Conservation (phyloP, 2,329 filamentous ascomycete species). For the Davidsoniella neocaledoniae region DNA sequence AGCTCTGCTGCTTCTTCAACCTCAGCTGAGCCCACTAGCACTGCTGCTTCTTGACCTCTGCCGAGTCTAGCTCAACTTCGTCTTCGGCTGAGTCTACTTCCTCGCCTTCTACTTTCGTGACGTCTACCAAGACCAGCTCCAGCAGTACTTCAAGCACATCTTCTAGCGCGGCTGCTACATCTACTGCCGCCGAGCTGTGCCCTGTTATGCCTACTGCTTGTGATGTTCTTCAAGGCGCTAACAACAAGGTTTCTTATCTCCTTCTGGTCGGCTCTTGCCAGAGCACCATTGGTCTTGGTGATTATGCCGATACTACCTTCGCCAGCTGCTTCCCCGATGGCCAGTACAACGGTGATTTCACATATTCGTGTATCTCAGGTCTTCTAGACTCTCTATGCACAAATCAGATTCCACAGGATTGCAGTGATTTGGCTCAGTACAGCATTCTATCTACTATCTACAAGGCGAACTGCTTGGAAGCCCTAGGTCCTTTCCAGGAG, state of each 20-base stretch:
- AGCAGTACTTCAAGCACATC: not conserved
- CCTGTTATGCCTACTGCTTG: conserved; percentile 4
- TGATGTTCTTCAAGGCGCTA: not conserved
- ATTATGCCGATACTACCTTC: conserved; percentile 1
- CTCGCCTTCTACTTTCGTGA: not conserved
- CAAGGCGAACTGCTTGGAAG: not conserved
- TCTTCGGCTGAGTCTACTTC: not conserved
- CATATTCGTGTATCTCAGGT: conserved; percentile 3
- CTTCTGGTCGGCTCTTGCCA: not conserved
- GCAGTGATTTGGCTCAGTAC: not conserved
- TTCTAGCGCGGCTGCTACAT: not conserved
- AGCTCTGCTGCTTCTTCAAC: not conserved
- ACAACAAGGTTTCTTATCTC: not conserved
- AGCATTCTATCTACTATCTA: not conserved
- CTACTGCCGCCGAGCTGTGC: not conserved
- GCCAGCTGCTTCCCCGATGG: not conserved
- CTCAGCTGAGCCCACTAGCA: not conserved
- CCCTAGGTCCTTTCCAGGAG: conserved; percentile 5
- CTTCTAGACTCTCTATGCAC: not conserved
- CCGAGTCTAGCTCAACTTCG: not conserved
- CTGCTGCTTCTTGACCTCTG: not conserved
- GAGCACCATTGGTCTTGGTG: not conserved
- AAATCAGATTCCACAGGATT: not conserved
- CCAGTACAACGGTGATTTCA: not conserved
- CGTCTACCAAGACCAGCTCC: conserved; percentile 1